phyloP scores from a whole-genome alignment of 2,329 filamentous ascomycete genomes.

The Fusarium cyanostomum region DNA sequence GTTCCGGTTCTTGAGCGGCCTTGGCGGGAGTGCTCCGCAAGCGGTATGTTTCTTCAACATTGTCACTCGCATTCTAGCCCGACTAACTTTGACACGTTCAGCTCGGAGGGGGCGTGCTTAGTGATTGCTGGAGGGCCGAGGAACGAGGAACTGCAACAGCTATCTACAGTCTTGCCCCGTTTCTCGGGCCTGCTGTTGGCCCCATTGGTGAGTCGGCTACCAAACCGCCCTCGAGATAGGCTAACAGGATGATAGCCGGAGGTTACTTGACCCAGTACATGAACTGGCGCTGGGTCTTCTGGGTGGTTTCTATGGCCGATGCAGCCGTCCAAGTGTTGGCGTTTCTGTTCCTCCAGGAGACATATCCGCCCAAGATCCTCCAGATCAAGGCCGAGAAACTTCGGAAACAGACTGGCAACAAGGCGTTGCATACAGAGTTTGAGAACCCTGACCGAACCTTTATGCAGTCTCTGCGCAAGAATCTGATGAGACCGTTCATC shows the following conservation, averaged over 20 bases:
- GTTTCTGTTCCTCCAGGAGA: conserved; percentile 52
- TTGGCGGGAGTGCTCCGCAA: conserved; percentile 57
- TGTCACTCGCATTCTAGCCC: fast-evolving
- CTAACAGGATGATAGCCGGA: conserved; percentile 39
- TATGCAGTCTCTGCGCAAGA: conserved; percentile 36
- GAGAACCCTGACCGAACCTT: conserved; percentile 43
- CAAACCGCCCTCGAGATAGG: not conserved
- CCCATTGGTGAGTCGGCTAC: conserved; percentile 47
- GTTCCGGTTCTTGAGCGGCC: conserved; percentile 60
- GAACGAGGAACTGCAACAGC: conserved; percentile 48
- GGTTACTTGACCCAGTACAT: conserved; percentile 51
- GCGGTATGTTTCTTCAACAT: conserved; percentile 45
- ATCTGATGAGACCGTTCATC: conserved; percentile 57
- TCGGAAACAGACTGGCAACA: conserved; percentile 44
- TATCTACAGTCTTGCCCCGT: conserved; percentile 52
- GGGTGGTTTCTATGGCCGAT: conserved; percentile 53
- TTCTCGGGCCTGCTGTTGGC: conserved; percentile 55
- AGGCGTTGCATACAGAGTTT: conserved; percentile 40
- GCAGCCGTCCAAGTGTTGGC: conserved; percentile 47
- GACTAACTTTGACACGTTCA: conserved; percentile 9
- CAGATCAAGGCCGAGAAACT: conserved; percentile 42
- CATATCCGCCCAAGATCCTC: conserved; percentile 49
- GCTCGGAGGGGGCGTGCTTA: conserved; percentile 57
- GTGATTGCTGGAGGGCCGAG: conserved; percentile 59
- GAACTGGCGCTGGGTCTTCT: conserved; percentile 58